phyloP scores from a whole-genome alignment of 257 asterid genomes.

The Cinchona pubescens region DNA sequence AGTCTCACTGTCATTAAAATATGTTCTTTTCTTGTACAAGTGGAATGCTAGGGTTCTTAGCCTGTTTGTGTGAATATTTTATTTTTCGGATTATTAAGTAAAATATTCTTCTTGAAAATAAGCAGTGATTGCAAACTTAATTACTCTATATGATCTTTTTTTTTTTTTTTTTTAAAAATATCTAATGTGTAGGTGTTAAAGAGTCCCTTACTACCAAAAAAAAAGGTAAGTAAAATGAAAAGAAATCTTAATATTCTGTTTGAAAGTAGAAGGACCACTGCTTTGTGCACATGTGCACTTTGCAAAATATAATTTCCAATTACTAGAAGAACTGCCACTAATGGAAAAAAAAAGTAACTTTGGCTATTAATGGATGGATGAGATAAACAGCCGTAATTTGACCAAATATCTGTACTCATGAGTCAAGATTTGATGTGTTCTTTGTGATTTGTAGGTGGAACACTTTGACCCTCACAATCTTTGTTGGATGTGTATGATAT shows the following conservation, averaged over 20 bases:
- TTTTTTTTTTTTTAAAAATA: no score
- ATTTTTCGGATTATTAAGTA: neutral
- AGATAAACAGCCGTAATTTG: conserved; percentile 30
- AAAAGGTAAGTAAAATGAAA: neutral
- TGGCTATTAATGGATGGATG: conserved; percentile 31
- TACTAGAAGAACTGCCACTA: conserved; percentile 21
- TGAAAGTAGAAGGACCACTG: conserved; percentile 9
- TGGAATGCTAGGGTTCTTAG: neutral
- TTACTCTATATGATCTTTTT: neutral
- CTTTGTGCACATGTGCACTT: conserved; percentile 13
- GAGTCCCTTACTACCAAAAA: conserved; percentile 2
- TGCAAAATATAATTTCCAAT: conserved; percentile 15
- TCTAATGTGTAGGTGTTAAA: no score
- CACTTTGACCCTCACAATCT: no score
- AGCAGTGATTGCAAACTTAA: no score
- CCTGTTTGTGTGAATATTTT: neutral
- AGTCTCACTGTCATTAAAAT: neutral
- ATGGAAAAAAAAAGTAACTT: conserved; percentile 16
- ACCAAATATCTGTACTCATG: conserved; percentile 27
- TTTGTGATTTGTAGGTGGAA: no score
- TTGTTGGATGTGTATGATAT: neutral
- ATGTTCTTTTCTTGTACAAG: neutral
- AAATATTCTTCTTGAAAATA: neutral
- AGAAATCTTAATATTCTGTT: conserved; percentile 4
- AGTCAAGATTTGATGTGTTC: conserved; percentile 26